Percentiles rank a stretch among this genome's conserved stretches.
phyloP scores from a whole-genome alignment of 2,329 filamentous ascomycete genomes.

The Pseudogymnoascus sp. region DNA sequence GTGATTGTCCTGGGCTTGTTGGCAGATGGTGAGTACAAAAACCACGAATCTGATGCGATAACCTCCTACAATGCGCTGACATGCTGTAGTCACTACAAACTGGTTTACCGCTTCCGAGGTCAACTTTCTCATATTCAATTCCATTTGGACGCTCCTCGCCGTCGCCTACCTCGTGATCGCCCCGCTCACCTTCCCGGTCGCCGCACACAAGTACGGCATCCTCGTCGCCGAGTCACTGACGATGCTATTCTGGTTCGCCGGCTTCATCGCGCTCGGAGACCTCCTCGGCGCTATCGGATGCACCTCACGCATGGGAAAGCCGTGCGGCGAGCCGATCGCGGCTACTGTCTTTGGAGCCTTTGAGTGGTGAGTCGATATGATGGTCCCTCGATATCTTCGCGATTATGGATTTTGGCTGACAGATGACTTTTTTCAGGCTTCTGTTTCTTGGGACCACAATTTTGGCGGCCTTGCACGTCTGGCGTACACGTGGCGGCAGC shows the following conservation, averaged over 20 bases:
- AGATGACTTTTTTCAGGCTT: conserved; percentile 31
- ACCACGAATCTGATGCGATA: conserved; percentile 6
- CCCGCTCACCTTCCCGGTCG: conserved; percentile 50
- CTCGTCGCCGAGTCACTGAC: conserved; percentile 63
- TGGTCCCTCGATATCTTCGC: not conserved
- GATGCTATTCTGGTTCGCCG: conserved; percentile 84
- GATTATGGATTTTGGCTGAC: not conserved
- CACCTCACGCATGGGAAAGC: conserved; percentile 34
- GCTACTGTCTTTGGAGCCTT: conserved; percentile 39
- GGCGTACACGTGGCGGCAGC: conserved; percentile 27
- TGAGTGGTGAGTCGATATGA: conserved; percentile 33
- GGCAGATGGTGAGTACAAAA: conserved; percentile 29
- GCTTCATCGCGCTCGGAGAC: conserved; percentile 68
- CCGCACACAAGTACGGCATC: conserved; percentile 57
- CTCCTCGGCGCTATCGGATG: conserved; percentile 47
- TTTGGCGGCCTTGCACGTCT: conserved; percentile 39
- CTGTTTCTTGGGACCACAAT: conserved; percentile 42
- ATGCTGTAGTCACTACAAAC: not conserved
- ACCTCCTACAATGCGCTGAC: conserved; percentile 11
- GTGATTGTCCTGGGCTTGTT: conserved; percentile 69
- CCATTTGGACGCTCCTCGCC: conserved; percentile 66
- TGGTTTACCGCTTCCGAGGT: conserved; percentile 44
- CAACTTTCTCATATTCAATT: conserved; percentile 73
- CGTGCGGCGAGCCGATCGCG: conserved; percentile 26
- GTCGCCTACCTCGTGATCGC: conserved; percentile 62